Evolutionary conservation across 2,329 filamentous ascomycete genomes (phyloP).

Genomic region (Alternaria triticimaculans): DNA sequence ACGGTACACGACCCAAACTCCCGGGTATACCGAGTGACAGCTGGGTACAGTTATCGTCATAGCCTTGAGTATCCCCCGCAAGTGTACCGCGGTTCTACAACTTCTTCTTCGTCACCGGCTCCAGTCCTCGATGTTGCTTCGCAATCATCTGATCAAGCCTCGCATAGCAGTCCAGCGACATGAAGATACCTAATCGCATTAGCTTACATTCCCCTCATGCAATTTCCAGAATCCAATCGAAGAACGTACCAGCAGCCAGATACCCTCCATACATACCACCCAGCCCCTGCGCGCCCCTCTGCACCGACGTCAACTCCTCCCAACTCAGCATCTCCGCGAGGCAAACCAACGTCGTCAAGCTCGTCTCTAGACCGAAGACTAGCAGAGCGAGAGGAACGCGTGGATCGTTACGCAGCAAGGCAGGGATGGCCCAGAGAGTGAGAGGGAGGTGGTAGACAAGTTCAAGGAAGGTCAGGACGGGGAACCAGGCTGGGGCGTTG

Average conservation of each 20-base stretch:
- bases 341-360: constrained; percentile 68
- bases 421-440: constrained; percentile 66
- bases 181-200: constrained; percentile 35
- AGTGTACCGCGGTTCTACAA: constrained; percentile 16
- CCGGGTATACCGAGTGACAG: neutral
- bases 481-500: constrained; percentile 65
- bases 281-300: constrained; percentile 38
- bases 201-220: neutral
- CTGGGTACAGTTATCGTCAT: neutral
- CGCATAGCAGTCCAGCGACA: constrained; percentile 46
- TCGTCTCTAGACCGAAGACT: constrained; percentile 65
- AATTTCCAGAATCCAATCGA: neutral
- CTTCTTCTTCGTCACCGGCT: constrained; percentile 40
- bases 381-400: constrained; percentile 66
- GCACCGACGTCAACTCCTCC: constrained; percentile 37
- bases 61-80: neutral
- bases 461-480: constrained; percentile 64
- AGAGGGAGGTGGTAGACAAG: constrained; percentile 66
- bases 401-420: constrained; percentile 62
- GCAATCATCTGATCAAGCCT: constrained; percentile 39
- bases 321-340: constrained; percentile 67
- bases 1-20: neutral
- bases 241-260: constrained; percentile 37
- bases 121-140: constrained; percentile 27
- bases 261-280: constrained; percentile 50